Percentiles rank a stretch among this genome's conserved stretches.
phyloP scores from a whole-genome alignment of 441 rosid species.

The Corymbia citriodora region DNA sequence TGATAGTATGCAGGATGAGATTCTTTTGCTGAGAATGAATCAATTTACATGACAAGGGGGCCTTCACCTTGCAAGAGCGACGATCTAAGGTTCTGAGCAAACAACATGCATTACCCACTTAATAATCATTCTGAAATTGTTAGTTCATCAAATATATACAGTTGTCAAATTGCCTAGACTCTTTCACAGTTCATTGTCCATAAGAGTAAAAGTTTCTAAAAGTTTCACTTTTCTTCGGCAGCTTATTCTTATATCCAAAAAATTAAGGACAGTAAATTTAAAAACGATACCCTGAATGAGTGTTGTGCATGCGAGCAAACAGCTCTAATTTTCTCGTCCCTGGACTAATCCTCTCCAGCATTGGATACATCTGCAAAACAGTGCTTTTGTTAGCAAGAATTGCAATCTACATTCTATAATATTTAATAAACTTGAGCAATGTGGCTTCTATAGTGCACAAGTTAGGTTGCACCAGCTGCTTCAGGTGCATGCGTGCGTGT shows the following conservation, averaged over 20 bases:
- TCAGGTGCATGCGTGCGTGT: background rate
- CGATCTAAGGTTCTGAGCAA: background rate
- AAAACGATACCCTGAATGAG: conserved; percentile 79
- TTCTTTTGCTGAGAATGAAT: background rate
- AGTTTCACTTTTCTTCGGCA: background rate
- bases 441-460: background rate
- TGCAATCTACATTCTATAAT: background rate
- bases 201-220: background rate
- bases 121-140: background rate
- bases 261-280: background rate
- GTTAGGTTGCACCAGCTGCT: background rate
- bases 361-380: conserved; percentile 76
- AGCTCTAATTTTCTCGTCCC: conserved; percentile 90
- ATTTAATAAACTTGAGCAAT: background rate
- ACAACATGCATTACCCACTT: background rate
- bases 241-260: background rate
- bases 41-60: background rate
- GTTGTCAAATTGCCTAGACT: background rate
- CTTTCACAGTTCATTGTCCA: background rate
- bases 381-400: background rate
- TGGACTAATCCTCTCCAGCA: conserved; percentile 97
- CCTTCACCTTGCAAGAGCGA: background rate
- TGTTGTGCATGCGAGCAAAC: conserved; percentile 98
- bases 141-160: background rate
- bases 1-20: background rate